These are phyloP conservation scores for Meyerozyma sp. DNA, from an alignment of 1,139 yeast genomes.

Conservation along the genomic window DNA sequence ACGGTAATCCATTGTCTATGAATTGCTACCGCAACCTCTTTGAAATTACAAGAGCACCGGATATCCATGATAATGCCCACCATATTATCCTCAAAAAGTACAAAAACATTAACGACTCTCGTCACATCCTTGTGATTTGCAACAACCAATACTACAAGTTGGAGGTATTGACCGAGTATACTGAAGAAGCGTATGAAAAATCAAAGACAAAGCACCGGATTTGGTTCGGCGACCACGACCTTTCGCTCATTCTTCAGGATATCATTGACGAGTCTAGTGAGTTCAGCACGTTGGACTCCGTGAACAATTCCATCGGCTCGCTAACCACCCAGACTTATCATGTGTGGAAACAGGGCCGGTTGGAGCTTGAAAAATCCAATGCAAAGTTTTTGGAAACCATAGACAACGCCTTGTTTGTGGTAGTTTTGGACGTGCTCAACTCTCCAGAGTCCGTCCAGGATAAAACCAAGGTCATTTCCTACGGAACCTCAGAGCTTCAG, in stretches of 20 bases:
- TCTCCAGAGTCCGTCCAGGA: conserved; percentile 49
- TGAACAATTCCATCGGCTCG: conserved; percentile 59
- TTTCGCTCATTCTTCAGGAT: conserved; percentile 44
- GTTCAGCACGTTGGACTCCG: conserved; percentile 35
- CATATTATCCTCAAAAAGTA: conserved; percentile 27
- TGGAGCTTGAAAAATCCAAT: conserved; percentile 43
- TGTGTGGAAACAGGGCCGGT: conserved; percentile 58
- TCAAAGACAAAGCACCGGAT: conserved; percentile 19
- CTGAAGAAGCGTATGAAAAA: conserved; percentile 26
- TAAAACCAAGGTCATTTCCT: conserved; percentile 47
- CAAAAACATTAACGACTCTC: conserved; percentile 21
- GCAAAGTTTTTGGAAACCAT: conserved; percentile 40
- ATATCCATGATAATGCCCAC: conserved; percentile 9
- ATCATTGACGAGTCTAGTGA: conserved; percentile 42
- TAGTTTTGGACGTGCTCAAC: conserved; percentile 54
- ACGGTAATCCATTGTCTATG: conserved; percentile 56
- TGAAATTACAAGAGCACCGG: conserved; percentile 63
- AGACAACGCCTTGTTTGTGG: conserved; percentile 62
- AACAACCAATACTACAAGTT: conserved; percentile 59
- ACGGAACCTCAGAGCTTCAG: conserved; percentile 58
- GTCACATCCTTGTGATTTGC: conserved; percentile 54
- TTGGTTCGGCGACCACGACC: conserved; percentile 52
- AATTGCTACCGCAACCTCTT: conserved; percentile 59
- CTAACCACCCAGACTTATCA: conserved; percentile 63
- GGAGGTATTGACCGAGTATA: conserved; percentile 45